Evolutionary conservation across 2,329 filamentous ascomycete genomes (phyloP).

Genomic region (Penicillium janthinellum): DNA sequence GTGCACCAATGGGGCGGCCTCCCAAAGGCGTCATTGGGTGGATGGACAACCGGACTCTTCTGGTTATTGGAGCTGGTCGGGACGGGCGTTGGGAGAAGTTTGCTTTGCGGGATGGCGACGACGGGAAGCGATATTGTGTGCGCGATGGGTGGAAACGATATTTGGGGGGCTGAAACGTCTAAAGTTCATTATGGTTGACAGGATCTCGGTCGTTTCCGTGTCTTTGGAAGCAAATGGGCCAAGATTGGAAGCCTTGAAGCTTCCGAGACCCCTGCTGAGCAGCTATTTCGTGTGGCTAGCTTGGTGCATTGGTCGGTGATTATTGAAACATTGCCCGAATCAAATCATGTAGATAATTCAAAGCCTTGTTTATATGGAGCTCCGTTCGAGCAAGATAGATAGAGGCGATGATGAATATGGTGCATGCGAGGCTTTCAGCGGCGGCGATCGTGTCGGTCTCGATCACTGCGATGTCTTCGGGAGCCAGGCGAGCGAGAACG

Average conservation of each 20-base stretch:
- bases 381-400: not conserved
- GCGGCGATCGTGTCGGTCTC: conserved; percentile 36
- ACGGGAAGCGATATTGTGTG: conserved; percentile 66
- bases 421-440: conserved; percentile 23
- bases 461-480: conserved; percentile 28
- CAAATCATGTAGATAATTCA: not conserved
- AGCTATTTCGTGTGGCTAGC: too few relatives aligned
- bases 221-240: not conserved
- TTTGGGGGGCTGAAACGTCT: conserved; percentile 49
- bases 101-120: conserved; percentile 66
- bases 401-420: conserved; percentile 5
- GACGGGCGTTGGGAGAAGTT: conserved; percentile 91
- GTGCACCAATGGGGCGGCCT: conserved; percentile 59
- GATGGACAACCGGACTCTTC: conserved; percentile 70
- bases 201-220: not conserved
- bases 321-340: not conserved
- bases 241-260: not conserved
- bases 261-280: not conserved
- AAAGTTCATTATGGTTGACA: not conserved
- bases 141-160: conserved; percentile 84
- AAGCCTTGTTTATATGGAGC: not conserved
- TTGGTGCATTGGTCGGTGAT: not conserved
- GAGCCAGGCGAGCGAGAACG: conserved; percentile 34
- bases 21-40: conserved; percentile 86
- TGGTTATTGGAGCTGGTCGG: conserved; percentile 76